Percentiles rank a stretch among this genome's conserved stretches.
These are phyloP conservation scores for Lolium rigidum DNA, from an alignment of 176 grass and related monocot species.

Conservation along the genomic window DNA sequence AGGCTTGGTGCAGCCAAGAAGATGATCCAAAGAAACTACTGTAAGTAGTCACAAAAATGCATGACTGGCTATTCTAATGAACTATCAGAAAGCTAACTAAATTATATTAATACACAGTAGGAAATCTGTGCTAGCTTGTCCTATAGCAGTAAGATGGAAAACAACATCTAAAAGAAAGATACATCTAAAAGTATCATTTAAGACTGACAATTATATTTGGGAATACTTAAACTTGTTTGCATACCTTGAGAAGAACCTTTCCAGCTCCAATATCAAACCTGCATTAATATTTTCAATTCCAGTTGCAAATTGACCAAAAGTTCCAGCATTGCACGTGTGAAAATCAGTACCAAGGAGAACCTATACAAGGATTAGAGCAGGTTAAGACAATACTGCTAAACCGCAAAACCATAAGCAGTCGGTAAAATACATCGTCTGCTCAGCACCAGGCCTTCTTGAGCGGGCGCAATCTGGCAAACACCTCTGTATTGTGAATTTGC, in stretches of 20 bases:
- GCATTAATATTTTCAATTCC: slow-evolving; percentile 96
- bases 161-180: not conserved
- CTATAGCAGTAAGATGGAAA: too few relatives aligned
- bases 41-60: too few relatives aligned
- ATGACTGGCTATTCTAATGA: too few relatives aligned
- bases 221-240: slow-evolving; percentile 13
- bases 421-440: slow-evolving; percentile 72
- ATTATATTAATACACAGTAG: too few relatives aligned
- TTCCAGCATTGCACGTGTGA: slow-evolving; percentile 95
- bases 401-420: not conserved
- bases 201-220: not conserved
- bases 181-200: not conserved
- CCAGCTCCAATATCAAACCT: slow-evolving; percentile 85
- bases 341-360: slow-evolving; percentile 97
- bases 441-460: slow-evolving; percentile 96
- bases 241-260: slow-evolving; percentile 90
- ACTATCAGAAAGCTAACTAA: too few relatives aligned
- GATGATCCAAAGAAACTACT: too few relatives aligned
- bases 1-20: too few relatives aligned
- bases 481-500: slow-evolving; percentile 98
- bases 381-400: not conserved
- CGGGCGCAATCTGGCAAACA: slow-evolving; percentile 92
- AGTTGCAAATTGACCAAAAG: slow-evolving; percentile 95
- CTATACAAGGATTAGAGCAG: slow-evolving; percentile 45
- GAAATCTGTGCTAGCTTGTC: too few relatives aligned